These are phyloP conservation scores for Septoria petroselini DNA, from an alignment of 2,329 filamentous ascomycete species.

Conservation along the genomic window DNA sequence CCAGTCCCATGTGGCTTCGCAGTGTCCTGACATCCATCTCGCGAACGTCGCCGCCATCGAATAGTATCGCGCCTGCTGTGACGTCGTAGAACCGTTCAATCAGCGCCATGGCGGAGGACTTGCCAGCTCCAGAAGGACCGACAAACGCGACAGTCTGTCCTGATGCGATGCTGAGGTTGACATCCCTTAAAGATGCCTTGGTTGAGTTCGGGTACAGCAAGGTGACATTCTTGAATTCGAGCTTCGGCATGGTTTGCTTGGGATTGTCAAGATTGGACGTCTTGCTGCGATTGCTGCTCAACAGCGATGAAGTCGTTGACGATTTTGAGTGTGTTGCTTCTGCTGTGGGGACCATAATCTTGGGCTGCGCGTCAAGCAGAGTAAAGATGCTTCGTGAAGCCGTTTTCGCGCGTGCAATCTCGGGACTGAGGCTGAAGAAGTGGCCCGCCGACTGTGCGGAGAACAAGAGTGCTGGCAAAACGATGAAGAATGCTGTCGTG, in stretches of 20 bases:
- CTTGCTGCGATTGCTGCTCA: constrained; percentile 10
- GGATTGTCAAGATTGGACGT: constrained; percentile 3
- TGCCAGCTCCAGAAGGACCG: constrained; percentile 47
- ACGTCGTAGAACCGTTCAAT: constrained; percentile 48
- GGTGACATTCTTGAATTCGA: constrained; percentile 40
- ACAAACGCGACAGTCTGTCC: constrained; percentile 54
- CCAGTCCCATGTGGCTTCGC: constrained; percentile 43
- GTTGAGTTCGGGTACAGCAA: constrained; percentile 42
- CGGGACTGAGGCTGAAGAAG: constrained; percentile 47
- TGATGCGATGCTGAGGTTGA: constrained; percentile 49
- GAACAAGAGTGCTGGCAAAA: constrained; percentile 47
- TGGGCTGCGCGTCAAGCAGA: constrained; percentile 42
- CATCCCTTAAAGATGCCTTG: constrained; percentile 44
- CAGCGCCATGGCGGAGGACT: constrained; percentile 47
- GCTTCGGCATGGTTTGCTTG: constrained; percentile 18
- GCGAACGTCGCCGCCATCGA: constrained; percentile 45
- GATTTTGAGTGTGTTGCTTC: neutral
- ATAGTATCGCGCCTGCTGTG: constrained; percentile 39
- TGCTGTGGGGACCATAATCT: constrained; percentile 31
- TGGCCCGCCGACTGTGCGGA: constrained; percentile 48
- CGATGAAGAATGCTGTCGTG: constrained; percentile 46
- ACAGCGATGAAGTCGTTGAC: constrained; percentile 24
- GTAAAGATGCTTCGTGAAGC: constrained; percentile 46
- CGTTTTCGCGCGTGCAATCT: constrained; percentile 45
- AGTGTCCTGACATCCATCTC: constrained; percentile 39